Conservation (phyloP, 2,329 filamentous ascomycete species). For the Paraphoma sp. region DNA sequence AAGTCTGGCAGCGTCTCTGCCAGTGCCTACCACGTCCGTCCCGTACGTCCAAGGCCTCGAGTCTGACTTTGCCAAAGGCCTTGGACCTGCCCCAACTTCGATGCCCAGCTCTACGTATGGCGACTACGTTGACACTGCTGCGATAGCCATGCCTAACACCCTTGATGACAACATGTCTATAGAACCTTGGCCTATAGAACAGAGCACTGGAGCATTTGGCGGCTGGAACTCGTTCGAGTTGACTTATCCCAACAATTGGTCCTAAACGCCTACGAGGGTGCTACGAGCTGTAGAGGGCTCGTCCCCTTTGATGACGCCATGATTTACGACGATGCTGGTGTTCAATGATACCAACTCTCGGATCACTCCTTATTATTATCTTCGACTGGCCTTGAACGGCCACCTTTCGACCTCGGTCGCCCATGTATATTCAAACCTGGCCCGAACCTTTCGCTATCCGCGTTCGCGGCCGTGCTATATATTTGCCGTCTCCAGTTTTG, state of each 20-base stretch:
- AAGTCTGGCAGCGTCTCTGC: conserved; percentile 28
- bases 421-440: conserved; percentile 45
- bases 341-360: conserved; percentile 28
- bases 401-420: conserved; percentile 38
- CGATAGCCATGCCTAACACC: conserved; percentile 41
- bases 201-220: conserved; percentile 32
- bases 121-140: conserved; percentile 35
- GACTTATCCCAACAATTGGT: conserved; percentile 38
- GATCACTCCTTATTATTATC: conserved; percentile 28
- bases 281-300: conserved; percentile 13
- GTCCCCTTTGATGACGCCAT: conserved; percentile 38
- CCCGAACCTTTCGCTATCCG: conserved; percentile 24
- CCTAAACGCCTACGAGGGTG: conserved; percentile 36
- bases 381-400: conserved; percentile 20
- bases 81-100: conserved; percentile 26
- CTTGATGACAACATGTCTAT: conserved; percentile 36
- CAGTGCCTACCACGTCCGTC: conserved; percentile 29
- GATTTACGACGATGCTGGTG: conserved; percentile 49
- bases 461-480: conserved; percentile 33
- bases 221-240: conserved; percentile 33
- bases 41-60: conserved; percentile 35
- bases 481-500: conserved; percentile 13
- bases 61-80: conserved; percentile 37
- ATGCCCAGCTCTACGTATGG: conserved; percentile 29
- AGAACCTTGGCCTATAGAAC: conserved; percentile 41